Conservation (phyloP, 208 protist species). For the Leishmania turanica region DNA sequence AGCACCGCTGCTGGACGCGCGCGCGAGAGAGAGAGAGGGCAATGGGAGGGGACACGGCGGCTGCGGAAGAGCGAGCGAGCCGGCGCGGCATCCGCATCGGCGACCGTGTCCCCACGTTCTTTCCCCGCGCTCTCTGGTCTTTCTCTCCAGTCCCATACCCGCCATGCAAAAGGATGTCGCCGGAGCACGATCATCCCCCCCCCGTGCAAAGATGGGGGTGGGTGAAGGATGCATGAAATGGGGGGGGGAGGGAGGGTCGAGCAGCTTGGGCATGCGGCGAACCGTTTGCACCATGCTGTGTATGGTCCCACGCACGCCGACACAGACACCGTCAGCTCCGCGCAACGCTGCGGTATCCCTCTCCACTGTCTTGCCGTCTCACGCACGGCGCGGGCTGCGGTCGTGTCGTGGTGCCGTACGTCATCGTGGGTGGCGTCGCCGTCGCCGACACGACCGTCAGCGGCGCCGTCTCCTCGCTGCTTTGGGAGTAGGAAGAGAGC, state of each 20-base stretch:
- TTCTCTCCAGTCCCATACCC: not conserved
- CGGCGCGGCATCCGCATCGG: not conserved
- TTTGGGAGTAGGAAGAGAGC: not conserved
- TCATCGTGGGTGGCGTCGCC: not conserved
- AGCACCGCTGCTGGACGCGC: not conserved
- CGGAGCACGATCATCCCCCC: not conserved
- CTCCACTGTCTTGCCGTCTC: not conserved
- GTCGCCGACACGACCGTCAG: conserved; percentile 4
- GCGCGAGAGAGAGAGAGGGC: not conserved
- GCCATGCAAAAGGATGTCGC: not conserved
- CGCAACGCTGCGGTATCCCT: not conserved
- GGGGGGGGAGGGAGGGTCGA: not conserved
- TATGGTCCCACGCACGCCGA: not conserved
- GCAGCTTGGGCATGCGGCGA: not conserved
- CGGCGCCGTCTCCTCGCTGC: conserved; percentile 17
- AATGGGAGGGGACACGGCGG: not conserved
- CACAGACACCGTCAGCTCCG: not conserved
- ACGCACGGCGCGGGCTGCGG: not conserved
- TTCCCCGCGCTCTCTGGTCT: not conserved
- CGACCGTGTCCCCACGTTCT: not conserved
- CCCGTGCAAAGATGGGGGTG: not conserved
- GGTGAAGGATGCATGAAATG: no score
- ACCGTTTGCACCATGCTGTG: not conserved
- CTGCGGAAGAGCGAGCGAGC: not conserved
- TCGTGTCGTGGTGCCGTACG: conserved; percentile 20